Base-by-base conservation (phyloP, 495 filamentous ascomycete species). In the Podospora fimiseda region DNA sequence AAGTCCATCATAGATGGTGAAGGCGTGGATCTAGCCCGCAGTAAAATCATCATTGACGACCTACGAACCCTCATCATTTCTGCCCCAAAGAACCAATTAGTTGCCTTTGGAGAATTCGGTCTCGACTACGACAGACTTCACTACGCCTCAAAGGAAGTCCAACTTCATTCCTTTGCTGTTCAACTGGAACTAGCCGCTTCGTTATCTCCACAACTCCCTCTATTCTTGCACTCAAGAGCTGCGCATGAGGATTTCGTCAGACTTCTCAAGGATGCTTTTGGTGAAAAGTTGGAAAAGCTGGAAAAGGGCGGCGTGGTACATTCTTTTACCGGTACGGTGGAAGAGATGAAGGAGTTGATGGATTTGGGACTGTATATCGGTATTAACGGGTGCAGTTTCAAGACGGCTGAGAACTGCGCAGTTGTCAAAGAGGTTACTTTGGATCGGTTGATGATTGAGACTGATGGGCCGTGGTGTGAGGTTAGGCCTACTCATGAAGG, bases 21-120 rank as follows among this genome's bases (percentile, higher is more conserved):
- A 24, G 68, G 66, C 18, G 62, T 72, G 14, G 71, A 74, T 59
- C 48, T 46, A 3, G 52, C 53, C 42, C 66, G 65, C 37, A 70
- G 69, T 16, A 43, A 53, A 6, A 53, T 55, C 6, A 74, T 86
- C 64, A 75, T 92, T 21, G 47, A 75, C 2, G 76, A 83, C 47
- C 76, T 96, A 9, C 69, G 74, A 33, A 64, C 69, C 7, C 72
- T 96, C 21, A 67, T 76, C 47, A 55, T 62, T 20, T 7, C 48
- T 13, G 9, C 55, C 0, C 40, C 39, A 3, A 44, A 44, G 23
- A 15, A 14, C 70, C 7, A 75, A 67, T 41, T 76, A 16, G 84
- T 88, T 11, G 94, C 93, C 18, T 95, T 96, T 64, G 93, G 93
- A 39, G 93, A 98, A 64, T 89, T 98, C 51, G 93, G 93, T 8